Evolutionary conservation across 176 grass and related monocot genomes (phyloP).

Genomic region (Hsuehochloa calcarea): DNA sequence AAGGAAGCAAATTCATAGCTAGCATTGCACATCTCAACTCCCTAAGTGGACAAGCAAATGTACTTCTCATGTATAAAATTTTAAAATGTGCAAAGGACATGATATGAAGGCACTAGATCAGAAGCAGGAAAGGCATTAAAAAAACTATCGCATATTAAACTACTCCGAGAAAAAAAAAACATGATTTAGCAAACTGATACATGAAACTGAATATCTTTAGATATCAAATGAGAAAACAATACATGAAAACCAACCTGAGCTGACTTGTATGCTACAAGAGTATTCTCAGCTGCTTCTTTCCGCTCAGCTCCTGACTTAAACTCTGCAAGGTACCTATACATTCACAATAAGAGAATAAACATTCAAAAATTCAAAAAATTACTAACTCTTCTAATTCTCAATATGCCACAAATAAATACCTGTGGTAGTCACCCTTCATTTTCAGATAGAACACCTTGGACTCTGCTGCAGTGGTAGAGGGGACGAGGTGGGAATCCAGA

Average conservation of each 20-base stretch:
- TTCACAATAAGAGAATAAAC: background rate
- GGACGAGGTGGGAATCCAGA: constrained; percentile 52
- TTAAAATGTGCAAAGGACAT: background rate
- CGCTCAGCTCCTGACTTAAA: constrained; percentile 56
- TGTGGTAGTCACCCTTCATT: constrained; percentile 69
- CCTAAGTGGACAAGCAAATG: background rate
- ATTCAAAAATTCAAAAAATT: background rate
- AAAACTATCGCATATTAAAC: background rate
- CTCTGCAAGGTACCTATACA: constrained; percentile 58
- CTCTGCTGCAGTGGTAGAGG: constrained; percentile 42
- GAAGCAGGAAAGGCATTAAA: background rate
- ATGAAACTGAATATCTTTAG: background rate
- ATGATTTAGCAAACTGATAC: background rate
- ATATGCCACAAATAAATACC: constrained; percentile 13
- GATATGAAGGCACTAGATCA: background rate
- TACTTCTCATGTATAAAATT: background rate
- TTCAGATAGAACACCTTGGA: constrained; percentile 67
- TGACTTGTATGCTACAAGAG: constrained; percentile 52
- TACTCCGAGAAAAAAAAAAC: background rate
- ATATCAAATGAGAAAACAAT: background rate
- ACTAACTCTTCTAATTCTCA: background rate
- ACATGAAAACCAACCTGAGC: constrained; percentile 40
- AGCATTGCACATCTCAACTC: background rate
- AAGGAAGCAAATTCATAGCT: background rate
- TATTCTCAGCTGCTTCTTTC: constrained; percentile 60